Base-by-base conservation (phyloP, 108 stramenopile species). In the Cyclotella kingstonii region DNA sequence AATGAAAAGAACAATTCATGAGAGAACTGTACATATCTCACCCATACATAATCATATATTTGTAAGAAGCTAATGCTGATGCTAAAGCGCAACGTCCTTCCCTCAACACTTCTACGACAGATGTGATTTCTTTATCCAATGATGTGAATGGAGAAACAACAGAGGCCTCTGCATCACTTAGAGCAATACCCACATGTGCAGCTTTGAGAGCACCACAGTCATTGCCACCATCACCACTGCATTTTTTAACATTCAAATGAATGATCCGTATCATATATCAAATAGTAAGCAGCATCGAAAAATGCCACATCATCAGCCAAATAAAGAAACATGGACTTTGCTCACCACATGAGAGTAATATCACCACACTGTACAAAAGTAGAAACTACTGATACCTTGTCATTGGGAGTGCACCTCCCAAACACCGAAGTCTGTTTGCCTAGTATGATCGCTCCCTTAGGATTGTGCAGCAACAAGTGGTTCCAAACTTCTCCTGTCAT, bases 41-140 rank as follows among this genome's bases (percentile, higher is more conserved):
- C 29, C 55, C 88, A 60, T 85, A 89, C 77, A 85, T 84, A 10
- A 89, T 80, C 63, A 79, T 70, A 51, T 76, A 89, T 41, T 81
- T 84, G 78, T 83, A 89, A 1, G 49, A 39, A 14, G 80, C 66
- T 8, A 85, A 58, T 1, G 84, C 82, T 11, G 82, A 80, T 21
- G 84, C 72, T 51, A 85, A 63, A 17, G 83, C 77, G 58, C 84
- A 84, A 9, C 82, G 60, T 34, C 86, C 86, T 58, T 88, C 86
- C 41, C 47, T 65, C 41, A 88, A 47, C 15, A 88, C 80, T 44
- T 83, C 80, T 9, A 76, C 42, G 14, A 88, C 87, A 36, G 81
- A 83, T 12, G 66, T 55, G 28, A 85, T 83, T 5, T 43, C 54
- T 38, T 83, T 83, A 52, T 83, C 82, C 36, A 83, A 59, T n/a